phyloP scores from a whole-genome alignment of 257 asterid genomes.

The Leptodermis oblonga region DNA sequence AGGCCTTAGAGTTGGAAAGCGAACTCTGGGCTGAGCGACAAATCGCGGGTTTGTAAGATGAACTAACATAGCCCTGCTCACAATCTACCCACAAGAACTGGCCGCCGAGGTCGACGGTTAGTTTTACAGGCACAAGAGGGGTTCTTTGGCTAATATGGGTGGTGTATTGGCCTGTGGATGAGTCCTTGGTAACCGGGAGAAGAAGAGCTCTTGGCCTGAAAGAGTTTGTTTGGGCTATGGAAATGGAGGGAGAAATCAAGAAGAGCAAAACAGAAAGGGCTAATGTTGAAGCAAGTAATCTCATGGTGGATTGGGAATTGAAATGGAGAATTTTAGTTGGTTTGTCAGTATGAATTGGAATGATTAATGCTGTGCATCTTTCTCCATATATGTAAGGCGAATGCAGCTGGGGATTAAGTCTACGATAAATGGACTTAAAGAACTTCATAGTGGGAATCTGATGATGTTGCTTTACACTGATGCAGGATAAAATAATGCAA shows the following conservation, averaged over 20 bases:
- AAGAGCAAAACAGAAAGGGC: background rate
- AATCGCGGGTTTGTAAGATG: slow-evolving; percentile 12
- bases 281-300: background rate
- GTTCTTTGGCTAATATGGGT: slow-evolving; percentile 32
- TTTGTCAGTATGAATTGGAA: too few species aligned
- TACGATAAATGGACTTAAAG: background rate
- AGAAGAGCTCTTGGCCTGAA: slow-evolving; percentile 18
- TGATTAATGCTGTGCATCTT: too few species aligned
- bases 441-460: background rate
- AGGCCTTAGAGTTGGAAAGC: background rate
- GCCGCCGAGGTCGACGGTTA: slow-evolving; percentile 30
- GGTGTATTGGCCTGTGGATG: slow-evolving; percentile 27
- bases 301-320: background rate
- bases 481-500: background rate
- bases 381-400: background rate
- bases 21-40: slow-evolving; percentile 19
- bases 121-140: slow-evolving; percentile 22
- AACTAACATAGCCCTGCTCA: slow-evolving; percentile 17
- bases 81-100: slow-evolving; percentile 33
- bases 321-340: background rate
- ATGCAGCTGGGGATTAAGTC: background rate
- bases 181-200: slow-evolving; percentile 22
- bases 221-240: slow-evolving; percentile 16
- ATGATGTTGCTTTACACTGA: background rate
- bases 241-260: slow-evolving; percentile 15